Conservation (phyloP, 2,329 filamentous ascomycete genomes). For the Alternaria panax region DNA sequence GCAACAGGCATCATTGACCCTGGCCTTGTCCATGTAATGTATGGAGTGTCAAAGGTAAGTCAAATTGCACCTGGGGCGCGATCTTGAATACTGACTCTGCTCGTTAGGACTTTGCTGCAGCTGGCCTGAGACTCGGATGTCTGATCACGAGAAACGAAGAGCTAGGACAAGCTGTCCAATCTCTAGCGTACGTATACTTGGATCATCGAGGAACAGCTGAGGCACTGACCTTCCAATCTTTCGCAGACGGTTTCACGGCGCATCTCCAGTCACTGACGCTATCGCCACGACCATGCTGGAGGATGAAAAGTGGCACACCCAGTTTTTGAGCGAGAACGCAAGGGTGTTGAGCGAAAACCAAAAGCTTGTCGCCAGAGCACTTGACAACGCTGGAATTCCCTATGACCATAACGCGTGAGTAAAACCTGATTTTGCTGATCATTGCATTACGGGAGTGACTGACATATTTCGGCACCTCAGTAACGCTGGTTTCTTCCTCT, state of each 20-base stretch:
- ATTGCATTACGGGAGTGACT: neutral
- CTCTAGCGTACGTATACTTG: conserved; percentile 34
- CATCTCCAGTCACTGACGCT: conserved; percentile 24
- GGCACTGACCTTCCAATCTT: neutral
- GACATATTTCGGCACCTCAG: conserved; percentile 28
- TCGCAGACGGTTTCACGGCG: conserved; percentile 40
- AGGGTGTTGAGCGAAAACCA: neutral
- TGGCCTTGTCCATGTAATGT: conserved; percentile 60
- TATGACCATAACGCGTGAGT: conserved; percentile 10
- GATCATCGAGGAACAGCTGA: no score
- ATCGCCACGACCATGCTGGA: conserved; percentile 30
- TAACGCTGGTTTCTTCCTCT: conserved; percentile 67
- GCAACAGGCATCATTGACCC: conserved; percentile 56
- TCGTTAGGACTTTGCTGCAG: conserved; percentile 61
- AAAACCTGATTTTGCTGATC: neutral
- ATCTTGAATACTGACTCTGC: neutral
- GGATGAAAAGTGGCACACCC: conserved; percentile 23
- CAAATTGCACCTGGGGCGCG: neutral
- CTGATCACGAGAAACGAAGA: conserved; percentile 27
- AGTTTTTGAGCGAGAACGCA: conserved; percentile 2
- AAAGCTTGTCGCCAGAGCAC: neutral
- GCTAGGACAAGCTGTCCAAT: conserved; percentile 26
- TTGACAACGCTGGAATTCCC: conserved; percentile 5
- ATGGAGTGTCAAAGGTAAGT: conserved; percentile 48
- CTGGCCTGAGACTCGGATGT: conserved; percentile 51